phyloP scores from a whole-genome alignment of 495 filamentous ascomycete genomes.

The Penicillium simplicissimum region DNA sequence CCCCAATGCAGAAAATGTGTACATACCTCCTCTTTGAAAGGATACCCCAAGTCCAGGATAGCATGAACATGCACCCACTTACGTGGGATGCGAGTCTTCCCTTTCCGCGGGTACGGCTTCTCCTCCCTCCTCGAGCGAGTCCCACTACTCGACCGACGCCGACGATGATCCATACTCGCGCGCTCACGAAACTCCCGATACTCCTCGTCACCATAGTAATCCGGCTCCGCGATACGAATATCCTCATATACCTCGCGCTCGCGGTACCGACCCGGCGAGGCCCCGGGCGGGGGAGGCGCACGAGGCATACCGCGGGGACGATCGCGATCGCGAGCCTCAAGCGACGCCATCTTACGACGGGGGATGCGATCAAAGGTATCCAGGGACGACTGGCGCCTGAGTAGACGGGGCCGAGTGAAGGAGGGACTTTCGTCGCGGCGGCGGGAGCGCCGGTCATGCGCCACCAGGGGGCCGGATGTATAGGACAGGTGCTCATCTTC shows the following conservation, averaged over 20 bases:
- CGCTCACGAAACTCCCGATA: slow-evolving; percentile 61
- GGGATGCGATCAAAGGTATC: slow-evolving; percentile 74
- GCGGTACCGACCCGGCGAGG: slow-evolving; percentile 44
- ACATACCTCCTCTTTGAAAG: slow-evolving; percentile 78
- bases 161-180: slow-evolving; percentile 39
- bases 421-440: slow-evolving; percentile 44
- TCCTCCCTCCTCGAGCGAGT: slow-evolving; percentile 40
- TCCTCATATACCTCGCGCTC: slow-evolving; percentile 61
- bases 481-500: slow-evolving; percentile 53
- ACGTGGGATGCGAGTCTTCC: slow-evolving; percentile 82
- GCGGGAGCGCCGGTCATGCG: slow-evolving; percentile 39
- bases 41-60: slow-evolving; percentile 80
- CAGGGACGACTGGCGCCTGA: slow-evolving; percentile 66
- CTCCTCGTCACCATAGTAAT: slow-evolving; percentile 67
- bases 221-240: slow-evolving; percentile 67
- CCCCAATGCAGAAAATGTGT: neutral
- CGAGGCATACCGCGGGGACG: slow-evolving; percentile 28
- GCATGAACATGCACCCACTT: slow-evolving; percentile 74
- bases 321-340: slow-evolving; percentile 48
- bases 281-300: slow-evolving; percentile 34
- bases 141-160: slow-evolving; percentile 45
- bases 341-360: slow-evolving; percentile 54
- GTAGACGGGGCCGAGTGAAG: slow-evolving; percentile 53
- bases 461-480: slow-evolving; percentile 40
- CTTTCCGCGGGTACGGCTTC: slow-evolving; percentile 71